Evolutionary conservation across 768 basidiomycete genomes (phyloP), one percentile per base, ranked within the genome.

Genomic region (Termitomyces bulborhizus): DNA sequence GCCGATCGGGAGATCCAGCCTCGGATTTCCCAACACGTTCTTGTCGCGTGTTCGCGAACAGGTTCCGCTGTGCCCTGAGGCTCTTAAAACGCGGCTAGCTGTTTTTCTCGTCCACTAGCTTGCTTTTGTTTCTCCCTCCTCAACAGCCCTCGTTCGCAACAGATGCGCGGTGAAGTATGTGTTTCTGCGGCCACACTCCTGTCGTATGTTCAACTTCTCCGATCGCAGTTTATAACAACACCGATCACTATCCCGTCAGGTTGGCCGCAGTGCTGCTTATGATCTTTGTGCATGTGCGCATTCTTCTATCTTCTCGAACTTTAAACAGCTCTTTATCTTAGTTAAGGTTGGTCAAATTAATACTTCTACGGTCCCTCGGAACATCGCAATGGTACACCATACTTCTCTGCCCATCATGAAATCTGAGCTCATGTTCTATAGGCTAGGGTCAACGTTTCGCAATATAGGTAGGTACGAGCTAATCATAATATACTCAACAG

Each of bases 311-410:
- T 27, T 51, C 32, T 42, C 50, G 55, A 53, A 56, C 59, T 54
- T 65, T 63, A 60, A 56, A 51, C 58, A 61, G 65, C 18, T 68
- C 62, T 63, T 66, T 65, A 46, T 41, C 9, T 46, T 11, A 42
- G 21, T 29, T n/a, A 58, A 92, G 90, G 81, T 91, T 55, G 89
- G 86, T 57, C 90, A 92, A 79, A 89, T 86, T 65, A 91, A 84
- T 67, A 86, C 86, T 50, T 84, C 87, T 15, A 75, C 74, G 34
- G 83, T 90, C 32, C 87, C 89, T 55, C 81, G 82, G 55, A 79
- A 76, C 54, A 82, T 92, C 52, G 79, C 82, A 52, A 86, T 92
- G 87, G 90, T 89, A 67, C 71, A 67, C 60, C 50, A 49, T 42
- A 27, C 27, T 36, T 60, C 53, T 44, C 46, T 49, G 8, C n/a